Base-by-base conservation (phyloP, 2,329 filamentous ascomycete species). In the Cercospora beticola region DNA sequence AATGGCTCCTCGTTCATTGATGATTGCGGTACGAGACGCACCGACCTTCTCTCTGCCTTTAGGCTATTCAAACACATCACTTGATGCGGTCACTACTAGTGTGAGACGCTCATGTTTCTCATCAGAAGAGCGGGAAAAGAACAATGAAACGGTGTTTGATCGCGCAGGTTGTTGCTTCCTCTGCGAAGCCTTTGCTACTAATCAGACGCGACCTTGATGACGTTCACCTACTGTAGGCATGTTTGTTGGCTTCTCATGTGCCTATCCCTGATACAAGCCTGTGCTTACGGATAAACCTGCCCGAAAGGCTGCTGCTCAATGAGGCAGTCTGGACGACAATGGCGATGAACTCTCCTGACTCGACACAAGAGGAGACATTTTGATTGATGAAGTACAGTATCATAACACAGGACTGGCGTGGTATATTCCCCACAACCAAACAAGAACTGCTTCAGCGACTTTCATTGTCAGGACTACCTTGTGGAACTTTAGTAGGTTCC, bases 401-500 rank as follows among this genome's bases (percentile, higher is more conserved):
- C 21, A 28, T 23, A 56, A 5, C 4, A 56, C 49, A 23, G 21
- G 1, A 16, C 1, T 14, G 23, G 26, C 5, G 49, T 3, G 49
- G 16, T 16, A 4, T n/a, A 28, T 56, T n/a, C 16, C 14, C 16
- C 49, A 56, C 23, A 26, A 14, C 8, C 49, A n/a, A 6, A 56
- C 12, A 56, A 28, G 23, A 56, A 8, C 49, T 56, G 23, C 49
- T 28, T 7, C 49, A 59, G 16, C 56, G 56, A 36, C 0, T n/a
- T 33, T 16, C 56, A 16, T 1, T 8, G 12, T 36, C 18, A 36
- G n/a, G 28, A 6, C 16, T 36, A 23, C n/a, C n/a, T 31, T 21
- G 26, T 46, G 33, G 12, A 9, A 31, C 36, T 7, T 28, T 16
- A 52, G 26, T 52, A 62, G 16, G 67, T 68, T 12, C 75, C 73